A percentile compares a stretch with the other conserved stretches of the same genome.
phyloP scores from a whole-genome alignment of 768 basidiomycete species.

The Tricholoma terreum region DNA sequence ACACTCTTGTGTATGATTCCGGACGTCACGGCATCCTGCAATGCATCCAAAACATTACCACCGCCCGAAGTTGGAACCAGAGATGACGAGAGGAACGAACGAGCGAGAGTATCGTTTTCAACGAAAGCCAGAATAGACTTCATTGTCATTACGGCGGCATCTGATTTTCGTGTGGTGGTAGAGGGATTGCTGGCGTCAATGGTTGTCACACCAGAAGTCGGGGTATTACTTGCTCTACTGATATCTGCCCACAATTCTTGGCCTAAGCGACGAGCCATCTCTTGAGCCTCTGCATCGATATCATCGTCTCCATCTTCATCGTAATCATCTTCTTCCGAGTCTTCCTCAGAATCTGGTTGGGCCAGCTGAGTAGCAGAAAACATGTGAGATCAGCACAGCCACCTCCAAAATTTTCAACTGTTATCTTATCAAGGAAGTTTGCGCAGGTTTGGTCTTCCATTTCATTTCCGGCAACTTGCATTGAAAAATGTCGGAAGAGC shows the following conservation, averaged over 20 bases:
- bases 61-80: slow-evolving; percentile 45
- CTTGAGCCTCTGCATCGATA: slow-evolving; percentile 68
- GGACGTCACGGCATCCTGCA: slow-evolving; percentile 46
- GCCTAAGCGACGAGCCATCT: slow-evolving; percentile 69
- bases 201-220: slow-evolving; percentile 11
- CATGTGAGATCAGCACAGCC: neutral
- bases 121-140: slow-evolving; percentile 57
- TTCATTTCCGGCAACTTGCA: slow-evolving; percentile 11
- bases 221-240: slow-evolving; percentile 49
- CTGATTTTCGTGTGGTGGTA: slow-evolving; percentile 41
- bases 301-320: slow-evolving; percentile 54
- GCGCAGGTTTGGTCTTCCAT: slow-evolving; percentile 27
- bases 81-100: slow-evolving; percentile 48
- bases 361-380: neutral
- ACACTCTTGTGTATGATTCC: slow-evolving; percentile 50
- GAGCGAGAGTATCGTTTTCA: slow-evolving; percentile 54
- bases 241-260: slow-evolving; percentile 80
- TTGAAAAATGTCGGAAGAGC: neutral
- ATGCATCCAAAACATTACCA: slow-evolving; percentile 53
- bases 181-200: neutral
- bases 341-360: slow-evolving; percentile 19
- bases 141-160: slow-evolving; percentile 64
- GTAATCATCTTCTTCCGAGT: slow-evolving; percentile 41
- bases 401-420: slow-evolving; percentile 8
- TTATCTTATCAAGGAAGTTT: slow-evolving; percentile 32